Base-by-base conservation (phyloP, 371 early-diverging fungal species). In the Rhizopus microsporus region DNA sequence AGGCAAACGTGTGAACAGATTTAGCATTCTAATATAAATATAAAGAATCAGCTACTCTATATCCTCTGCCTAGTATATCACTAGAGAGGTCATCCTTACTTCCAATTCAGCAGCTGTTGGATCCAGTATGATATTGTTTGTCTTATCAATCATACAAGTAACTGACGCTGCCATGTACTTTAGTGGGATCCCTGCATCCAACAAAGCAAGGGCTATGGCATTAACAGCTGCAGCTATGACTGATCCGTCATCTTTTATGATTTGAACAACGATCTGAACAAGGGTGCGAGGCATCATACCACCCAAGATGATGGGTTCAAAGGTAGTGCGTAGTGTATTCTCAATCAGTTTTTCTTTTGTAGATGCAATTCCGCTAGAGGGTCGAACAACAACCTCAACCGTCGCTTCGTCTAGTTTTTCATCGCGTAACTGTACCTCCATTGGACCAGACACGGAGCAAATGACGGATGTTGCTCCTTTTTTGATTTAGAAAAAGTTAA, bases 101-200 rank as follows among this genome's bases (percentile, higher is more conserved):
- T 85, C 81, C 16, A 84, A 59, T 71, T 96, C 98, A 48, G 83
- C 76, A 7, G 60, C 60, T 3, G 87, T 87, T 6, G 96, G 96
- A 72, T 97, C 96, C 62, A 95, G 68, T 3, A 93, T 51, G 30
- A 93, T 63, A 4, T 66, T 59, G 32, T 87, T 85, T n/a, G 84
- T 59, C 9, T 76, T 71, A 7, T 82, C 75, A n/a, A 93, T 71
- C 47, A 84, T 84, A 54, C 88, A 90, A 3, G 90, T 82, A 5
- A 91, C 86, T 5, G 93, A 81, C 9, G 87, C 88, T 2, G 85
- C 75, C 60, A 92, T 82, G 8, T 79, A 71, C 44, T 81, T 88
- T 62, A 96, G 64, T 10, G 96, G 92, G n/a, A 96, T 79, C 33
- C 95, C 97, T 8, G 96, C 95, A 68, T 96, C 93, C 51, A 97